A percentile compares a stretch with the other conserved stretches of the same genome.
These are phyloP conservation scores for Polyplosphaeria fusca DNA, from an alignment of 495 filamentous ascomycete genomes.

Conservation along the genomic window DNA sequence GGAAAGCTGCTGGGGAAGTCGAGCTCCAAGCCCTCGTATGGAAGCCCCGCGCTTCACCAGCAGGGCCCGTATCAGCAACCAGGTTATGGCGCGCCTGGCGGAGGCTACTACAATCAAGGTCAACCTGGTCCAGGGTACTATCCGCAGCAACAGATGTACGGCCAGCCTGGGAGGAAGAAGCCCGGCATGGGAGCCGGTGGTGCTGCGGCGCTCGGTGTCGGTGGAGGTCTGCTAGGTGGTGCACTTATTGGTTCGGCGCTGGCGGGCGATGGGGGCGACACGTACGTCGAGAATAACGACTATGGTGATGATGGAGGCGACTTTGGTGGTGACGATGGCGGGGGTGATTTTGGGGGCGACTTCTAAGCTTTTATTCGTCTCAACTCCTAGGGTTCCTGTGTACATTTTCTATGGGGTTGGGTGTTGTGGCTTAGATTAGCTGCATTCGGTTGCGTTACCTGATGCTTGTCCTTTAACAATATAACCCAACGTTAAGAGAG, in stretches of 20 bases:
- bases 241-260: slow-evolving; percentile 64
- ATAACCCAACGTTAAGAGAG: too few species aligned
- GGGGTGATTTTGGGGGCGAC: slow-evolving; percentile 40
- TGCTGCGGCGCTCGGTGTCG: slow-evolving; percentile 71
- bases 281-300: slow-evolving; percentile 34
- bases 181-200: slow-evolving; percentile 63
- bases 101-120: slow-evolving; percentile 1
- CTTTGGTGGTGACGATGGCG: slow-evolving; percentile 47
- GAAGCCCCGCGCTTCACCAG: slow-evolving; percentile 15
- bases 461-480: too few species aligned
- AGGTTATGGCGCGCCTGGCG: slow-evolving; percentile 19
- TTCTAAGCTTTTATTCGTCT: too few species aligned
- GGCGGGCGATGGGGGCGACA: slow-evolving; percentile 25
- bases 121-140: slow-evolving; percentile 14
- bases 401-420: too few species aligned
- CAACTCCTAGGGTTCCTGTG: too few species aligned
- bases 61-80: slow-evolving; percentile 20
- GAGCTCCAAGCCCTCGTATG: slow-evolving; percentile 6
- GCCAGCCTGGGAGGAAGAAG: slow-evolving; percentile 16
- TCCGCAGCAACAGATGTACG: slow-evolving; percentile 6
- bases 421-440: too few species aligned
- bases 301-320: slow-evolving; percentile 24
- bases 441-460: too few species aligned
- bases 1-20: slow-evolving; percentile 54
- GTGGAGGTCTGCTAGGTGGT: slow-evolving; percentile 73